phyloP scores from a whole-genome alignment of 2,329 filamentous ascomycete genomes.

The Cladophialophora chaetospira region DNA sequence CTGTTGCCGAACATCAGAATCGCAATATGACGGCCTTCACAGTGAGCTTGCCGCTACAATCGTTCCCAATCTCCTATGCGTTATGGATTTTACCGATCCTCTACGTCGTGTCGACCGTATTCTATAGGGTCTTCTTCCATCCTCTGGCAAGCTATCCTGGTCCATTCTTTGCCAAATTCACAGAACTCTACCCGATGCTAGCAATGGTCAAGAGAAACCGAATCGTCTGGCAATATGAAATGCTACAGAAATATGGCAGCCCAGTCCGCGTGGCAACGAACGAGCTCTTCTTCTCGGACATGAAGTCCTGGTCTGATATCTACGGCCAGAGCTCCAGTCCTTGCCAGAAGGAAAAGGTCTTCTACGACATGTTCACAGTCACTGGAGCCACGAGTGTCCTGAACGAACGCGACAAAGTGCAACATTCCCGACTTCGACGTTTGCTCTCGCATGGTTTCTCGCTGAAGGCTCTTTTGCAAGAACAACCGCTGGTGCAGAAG shows the following conservation, averaged over 20 bases:
- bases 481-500: conserved; percentile 8
- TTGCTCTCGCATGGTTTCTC: conserved; percentile 46
- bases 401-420: conserved; percentile 24
- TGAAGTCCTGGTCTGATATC: conserved; percentile 40
- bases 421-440: conserved; percentile 36
- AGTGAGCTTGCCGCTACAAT: neutral
- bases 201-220: conserved; percentile 2
- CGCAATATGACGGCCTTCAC: neutral
- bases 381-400: conserved; percentile 11
- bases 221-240: conserved; percentile 8
- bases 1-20: too few species aligned
- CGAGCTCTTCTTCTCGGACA: conserved; percentile 40
- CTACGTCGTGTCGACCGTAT: conserved; percentile 3
- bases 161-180: conserved; percentile 55
- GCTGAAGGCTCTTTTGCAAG: conserved; percentile 12
- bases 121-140: conserved; percentile 43
- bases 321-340: conserved; percentile 29
- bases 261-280: conserved; percentile 40
- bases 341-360: conserved; percentile 16
- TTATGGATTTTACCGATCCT: conserved; percentile 2
- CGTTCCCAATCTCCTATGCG: neutral
- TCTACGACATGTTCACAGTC: conserved; percentile 18
- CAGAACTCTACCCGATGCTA: conserved; percentile 8
- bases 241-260: conserved; percentile 35
- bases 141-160: conserved; percentile 67